Evolutionary conservation across 2,329 filamentous ascomycete genomes (phyloP).

Genomic region (Colletotrichum tamarilloi): DNA sequence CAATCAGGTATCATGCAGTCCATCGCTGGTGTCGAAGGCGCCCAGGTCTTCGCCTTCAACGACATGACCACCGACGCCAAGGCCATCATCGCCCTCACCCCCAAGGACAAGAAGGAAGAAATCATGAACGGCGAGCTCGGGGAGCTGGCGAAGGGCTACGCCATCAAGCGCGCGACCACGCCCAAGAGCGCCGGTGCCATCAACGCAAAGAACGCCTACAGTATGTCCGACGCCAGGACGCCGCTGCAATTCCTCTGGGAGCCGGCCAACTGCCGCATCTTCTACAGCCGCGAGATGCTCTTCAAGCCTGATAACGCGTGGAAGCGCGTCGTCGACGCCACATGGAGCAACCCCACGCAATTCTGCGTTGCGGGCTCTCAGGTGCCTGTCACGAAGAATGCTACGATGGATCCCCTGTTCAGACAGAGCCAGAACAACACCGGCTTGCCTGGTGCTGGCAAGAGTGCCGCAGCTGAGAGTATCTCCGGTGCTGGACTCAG

Average conservation of each 20-base stretch:
- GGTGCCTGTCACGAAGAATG: constrained; percentile 36
- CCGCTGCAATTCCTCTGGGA: constrained; percentile 60
- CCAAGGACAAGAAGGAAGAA: constrained; percentile 34
- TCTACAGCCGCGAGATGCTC: constrained; percentile 57
- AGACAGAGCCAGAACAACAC: constrained; percentile 26
- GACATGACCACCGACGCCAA: constrained; percentile 43
- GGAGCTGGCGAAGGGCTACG: constrained; percentile 47
- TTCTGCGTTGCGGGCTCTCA: constrained; percentile 48
- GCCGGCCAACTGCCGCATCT: constrained; percentile 58
- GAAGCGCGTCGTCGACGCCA: constrained; percentile 50
- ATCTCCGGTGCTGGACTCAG: constrained; percentile 2
- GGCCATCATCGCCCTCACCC: constrained; percentile 40
- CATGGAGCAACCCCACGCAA: constrained; percentile 45
- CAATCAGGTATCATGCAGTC: constrained; percentile 59
- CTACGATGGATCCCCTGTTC: constrained; percentile 39
- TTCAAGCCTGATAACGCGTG: constrained; percentile 52
- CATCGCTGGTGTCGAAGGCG: constrained; percentile 60
- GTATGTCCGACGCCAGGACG: constrained; percentile 43
- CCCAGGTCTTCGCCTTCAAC: constrained; percentile 47
- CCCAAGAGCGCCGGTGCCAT: constrained; percentile 41
- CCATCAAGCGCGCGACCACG: constrained; percentile 41
- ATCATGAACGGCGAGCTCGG: constrained; percentile 42
- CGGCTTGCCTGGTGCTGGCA: not conserved
- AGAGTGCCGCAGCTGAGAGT: not conserved
- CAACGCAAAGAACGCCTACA: constrained; percentile 51